Percentiles rank a stretch among this genome's conserved stretches.
phyloP scores from a whole-genome alignment of 306 rosid species.

The Trichosanthes truncata region DNA sequence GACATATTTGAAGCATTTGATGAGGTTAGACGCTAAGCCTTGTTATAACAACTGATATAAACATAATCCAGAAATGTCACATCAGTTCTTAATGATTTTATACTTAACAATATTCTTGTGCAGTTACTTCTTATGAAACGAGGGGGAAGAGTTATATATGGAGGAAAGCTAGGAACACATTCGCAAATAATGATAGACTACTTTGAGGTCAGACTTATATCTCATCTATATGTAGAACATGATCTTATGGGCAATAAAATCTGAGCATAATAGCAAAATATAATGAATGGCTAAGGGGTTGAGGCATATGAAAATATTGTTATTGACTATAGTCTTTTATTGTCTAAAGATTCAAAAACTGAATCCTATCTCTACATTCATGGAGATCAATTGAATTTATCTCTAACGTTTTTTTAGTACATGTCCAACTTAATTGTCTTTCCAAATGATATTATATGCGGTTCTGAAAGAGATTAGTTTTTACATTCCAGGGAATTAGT shows the following conservation, averaged over 20 bases:
- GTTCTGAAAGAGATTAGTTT: background rate
- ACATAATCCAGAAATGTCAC: background rate
- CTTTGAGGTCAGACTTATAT: slow-evolving; percentile 52
- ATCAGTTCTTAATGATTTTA: background rate
- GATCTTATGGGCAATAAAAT: background rate
- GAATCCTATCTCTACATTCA: background rate
- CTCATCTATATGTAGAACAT: background rate
- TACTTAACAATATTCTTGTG: slow-evolving; percentile 12
- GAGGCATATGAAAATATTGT: background rate
- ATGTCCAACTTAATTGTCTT: background rate
- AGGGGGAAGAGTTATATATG: slow-evolving; percentile 75
- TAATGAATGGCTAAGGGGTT: background rate
- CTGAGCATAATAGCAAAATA: background rate
- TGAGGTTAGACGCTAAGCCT: slow-evolving; percentile 29
- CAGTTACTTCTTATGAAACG: slow-evolving; percentile 94
- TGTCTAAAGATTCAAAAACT: background rate
- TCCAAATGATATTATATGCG: too few species aligned
- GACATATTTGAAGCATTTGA: slow-evolving; percentile 95
- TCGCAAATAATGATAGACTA: slow-evolving; percentile 66
- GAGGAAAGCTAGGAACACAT: slow-evolving; percentile 68
- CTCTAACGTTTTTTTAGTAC: background rate
- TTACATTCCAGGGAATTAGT: slow-evolving; percentile 34
- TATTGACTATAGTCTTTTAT: background rate
- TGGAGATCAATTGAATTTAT: background rate
- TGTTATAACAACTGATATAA: background rate